These are phyloP conservation scores for Pestalotiopsis sp. DNA, from an alignment of 2,329 filamentous ascomycete species.

Conservation along the genomic window DNA sequence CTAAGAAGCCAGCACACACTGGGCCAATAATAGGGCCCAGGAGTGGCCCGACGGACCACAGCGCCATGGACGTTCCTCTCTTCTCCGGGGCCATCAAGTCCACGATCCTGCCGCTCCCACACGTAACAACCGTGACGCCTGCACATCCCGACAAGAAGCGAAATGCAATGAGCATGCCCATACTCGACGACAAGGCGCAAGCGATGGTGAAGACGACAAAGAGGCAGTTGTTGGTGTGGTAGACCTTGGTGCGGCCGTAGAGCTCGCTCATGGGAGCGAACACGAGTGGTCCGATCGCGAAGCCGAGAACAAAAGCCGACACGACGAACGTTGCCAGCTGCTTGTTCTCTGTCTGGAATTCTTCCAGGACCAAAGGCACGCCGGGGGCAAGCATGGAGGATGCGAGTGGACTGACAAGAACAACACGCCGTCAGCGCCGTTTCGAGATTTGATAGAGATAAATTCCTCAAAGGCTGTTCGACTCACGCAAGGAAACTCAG, in stretches of 20 bases:
- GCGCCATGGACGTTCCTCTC: too few relatives aligned
- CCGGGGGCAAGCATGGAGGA: not conserved
- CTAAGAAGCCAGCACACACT: too few relatives aligned
- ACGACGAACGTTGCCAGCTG: not conserved
- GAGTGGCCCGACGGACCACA: too few relatives aligned
- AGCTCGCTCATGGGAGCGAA: not conserved
- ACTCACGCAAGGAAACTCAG: not conserved
- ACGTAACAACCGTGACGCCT: too few relatives aligned
- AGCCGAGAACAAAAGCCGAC: not conserved
- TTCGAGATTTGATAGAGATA: not conserved
- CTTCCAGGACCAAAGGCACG: not conserved
- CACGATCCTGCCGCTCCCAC: too few relatives aligned
- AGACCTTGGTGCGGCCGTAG: not conserved
- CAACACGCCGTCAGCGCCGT: not conserved
- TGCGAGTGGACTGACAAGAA: not conserved
- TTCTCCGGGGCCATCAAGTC: too few relatives aligned
- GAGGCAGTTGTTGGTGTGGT: not conserved
- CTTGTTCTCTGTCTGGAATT: not conserved
- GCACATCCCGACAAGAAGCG: slow-evolving; percentile 40
- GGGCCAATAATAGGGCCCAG: too few relatives aligned
- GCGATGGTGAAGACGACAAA: slow-evolving; percentile 32
- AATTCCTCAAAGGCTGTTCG: too few relatives aligned
- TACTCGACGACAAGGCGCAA: slow-evolving; percentile 49
- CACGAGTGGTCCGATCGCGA: not conserved
- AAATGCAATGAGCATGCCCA: slow-evolving; percentile 24